Conservation (phyloP, 106 monocot species). For the Narthecium ossifragum region DNA sequence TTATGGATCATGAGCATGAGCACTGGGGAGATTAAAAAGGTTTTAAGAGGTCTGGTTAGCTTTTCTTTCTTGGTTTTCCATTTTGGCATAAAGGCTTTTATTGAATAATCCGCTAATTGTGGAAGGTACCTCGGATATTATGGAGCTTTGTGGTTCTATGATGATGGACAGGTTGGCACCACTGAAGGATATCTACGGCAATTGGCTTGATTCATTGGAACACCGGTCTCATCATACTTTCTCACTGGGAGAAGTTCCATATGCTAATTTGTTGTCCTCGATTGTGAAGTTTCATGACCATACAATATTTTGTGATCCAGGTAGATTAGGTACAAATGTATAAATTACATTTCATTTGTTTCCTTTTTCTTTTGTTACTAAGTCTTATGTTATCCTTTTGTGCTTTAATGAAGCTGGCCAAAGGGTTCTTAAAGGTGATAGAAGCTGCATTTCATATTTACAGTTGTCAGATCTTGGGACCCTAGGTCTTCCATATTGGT, state of each 20-base stretch:
- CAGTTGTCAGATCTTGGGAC: constrained; percentile 54
- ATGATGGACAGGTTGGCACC: constrained; percentile 41
- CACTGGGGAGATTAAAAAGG: constrained; percentile 43
- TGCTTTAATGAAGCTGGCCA: constrained; percentile 42
- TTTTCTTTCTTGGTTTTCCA: constrained; percentile 3
- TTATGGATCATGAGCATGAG: constrained; percentile 58
- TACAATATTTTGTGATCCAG: constrained; percentile 57
- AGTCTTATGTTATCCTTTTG: background rate
- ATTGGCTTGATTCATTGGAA: constrained; percentile 1
- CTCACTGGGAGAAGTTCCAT: constrained; percentile 26
- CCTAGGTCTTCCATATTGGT: constrained; percentile 84
- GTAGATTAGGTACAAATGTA: constrained; percentile 17
- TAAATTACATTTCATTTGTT: background rate
- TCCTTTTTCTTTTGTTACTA: background rate
- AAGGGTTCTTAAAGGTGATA: constrained; percentile 42
- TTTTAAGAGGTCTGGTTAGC: constrained; percentile 52
- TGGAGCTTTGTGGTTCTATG: constrained; percentile 34
- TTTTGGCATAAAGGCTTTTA: background rate
- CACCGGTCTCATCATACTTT: constrained; percentile 4
- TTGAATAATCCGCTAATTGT: constrained; percentile 2
- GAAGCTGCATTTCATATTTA: constrained; percentile 19
- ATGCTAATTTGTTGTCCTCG: constrained; percentile 56
- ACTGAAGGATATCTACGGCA: constrained; percentile 25
- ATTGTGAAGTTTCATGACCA: constrained; percentile 33
- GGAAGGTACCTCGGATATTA: constrained; percentile 44